Conservation (phyloP, 768 basidiomycete species). For the Mycena rosella region DNA sequence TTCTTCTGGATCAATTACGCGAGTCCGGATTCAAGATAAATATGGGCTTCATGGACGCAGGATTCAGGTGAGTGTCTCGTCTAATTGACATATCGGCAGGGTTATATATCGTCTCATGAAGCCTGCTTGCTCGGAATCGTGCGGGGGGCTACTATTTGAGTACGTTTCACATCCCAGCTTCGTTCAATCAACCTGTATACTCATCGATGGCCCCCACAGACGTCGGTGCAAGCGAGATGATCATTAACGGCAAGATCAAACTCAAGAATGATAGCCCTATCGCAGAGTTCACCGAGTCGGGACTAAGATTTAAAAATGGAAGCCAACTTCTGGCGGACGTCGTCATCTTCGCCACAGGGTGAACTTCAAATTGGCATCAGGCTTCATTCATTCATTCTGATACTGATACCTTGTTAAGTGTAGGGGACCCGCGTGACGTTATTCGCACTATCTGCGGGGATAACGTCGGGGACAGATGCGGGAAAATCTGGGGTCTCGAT, state of each 20-base stretch:
- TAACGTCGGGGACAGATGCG: constrained; percentile 59
- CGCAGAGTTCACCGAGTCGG: constrained; percentile 56
- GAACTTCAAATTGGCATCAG: constrained; percentile 32
- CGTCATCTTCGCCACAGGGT: constrained; percentile 74
- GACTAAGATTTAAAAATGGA: constrained; percentile 64
- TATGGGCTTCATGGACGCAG: constrained; percentile 57
- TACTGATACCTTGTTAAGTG: no score
- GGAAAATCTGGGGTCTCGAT: constrained; percentile 72
- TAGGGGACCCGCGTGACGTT: constrained; percentile 57
- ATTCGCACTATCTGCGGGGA: constrained; percentile 62
- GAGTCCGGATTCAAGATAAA: constrained; percentile 62
- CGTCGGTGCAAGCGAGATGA: constrained; percentile 69
- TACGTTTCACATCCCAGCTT: constrained; percentile 38
- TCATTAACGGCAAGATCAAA: constrained; percentile 79
- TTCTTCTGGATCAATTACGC: constrained; percentile 61
- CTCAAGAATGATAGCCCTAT: constrained; percentile 72
- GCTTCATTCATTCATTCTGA: no score
- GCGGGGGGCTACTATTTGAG: constrained; percentile 71
- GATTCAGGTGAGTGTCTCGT: constrained; percentile 42
- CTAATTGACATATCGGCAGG: no score
- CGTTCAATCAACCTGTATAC: no score
- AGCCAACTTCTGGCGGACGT: constrained; percentile 64
- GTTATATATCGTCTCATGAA: no score
- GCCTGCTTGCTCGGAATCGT: constrained; percentile 53
- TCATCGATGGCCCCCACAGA: no score